Percentiles rank a stretch among this genome's conserved stretches.
phyloP scores from a whole-genome alignment of 1,284 basidiomycete species.

The Boletus smithii region DNA sequence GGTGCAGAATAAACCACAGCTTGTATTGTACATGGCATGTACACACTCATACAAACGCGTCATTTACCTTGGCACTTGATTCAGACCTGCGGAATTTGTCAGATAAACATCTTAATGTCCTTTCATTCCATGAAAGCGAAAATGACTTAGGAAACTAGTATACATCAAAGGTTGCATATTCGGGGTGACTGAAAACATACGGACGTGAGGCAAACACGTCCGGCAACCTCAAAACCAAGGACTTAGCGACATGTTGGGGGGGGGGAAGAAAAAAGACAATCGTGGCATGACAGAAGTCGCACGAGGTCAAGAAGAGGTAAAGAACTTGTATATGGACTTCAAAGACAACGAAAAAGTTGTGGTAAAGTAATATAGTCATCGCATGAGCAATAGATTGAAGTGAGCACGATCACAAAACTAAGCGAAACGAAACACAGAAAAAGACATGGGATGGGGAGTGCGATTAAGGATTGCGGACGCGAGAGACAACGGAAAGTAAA shows the following conservation, averaged over 20 bases:
- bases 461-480: conserved; percentile 31
- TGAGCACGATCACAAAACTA: conserved; percentile 21
- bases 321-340: conserved; percentile 27
- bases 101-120: conserved; percentile 1
- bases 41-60: no score
- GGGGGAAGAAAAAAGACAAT: not conserved
- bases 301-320: conserved; percentile 12
- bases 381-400: conserved; percentile 28
- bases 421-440: conserved; percentile 12
- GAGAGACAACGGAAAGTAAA: conserved; percentile 25
- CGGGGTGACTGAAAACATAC: conserved; percentile 14
- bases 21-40: no score
- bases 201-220: conserved; percentile 4
- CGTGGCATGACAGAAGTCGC: conserved; percentile 9
- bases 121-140: conserved; percentile 9
- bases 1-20: not conserved
- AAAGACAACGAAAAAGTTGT: conserved; percentile 15
- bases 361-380: conserved; percentile 30
- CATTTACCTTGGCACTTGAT: no score
- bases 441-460: conserved; percentile 23
- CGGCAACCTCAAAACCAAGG: conserved; percentile 2
- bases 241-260: not conserved
- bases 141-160: conserved; percentile 19
- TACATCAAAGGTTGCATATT: conserved; percentile 27
- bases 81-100: not conserved